Percentiles rank a stretch among this genome's conserved stretches.
These are phyloP conservation scores for Haplosporangium gracile DNA, from an alignment of 192 early-diverging fungal species.

Conservation along the genomic window DNA sequence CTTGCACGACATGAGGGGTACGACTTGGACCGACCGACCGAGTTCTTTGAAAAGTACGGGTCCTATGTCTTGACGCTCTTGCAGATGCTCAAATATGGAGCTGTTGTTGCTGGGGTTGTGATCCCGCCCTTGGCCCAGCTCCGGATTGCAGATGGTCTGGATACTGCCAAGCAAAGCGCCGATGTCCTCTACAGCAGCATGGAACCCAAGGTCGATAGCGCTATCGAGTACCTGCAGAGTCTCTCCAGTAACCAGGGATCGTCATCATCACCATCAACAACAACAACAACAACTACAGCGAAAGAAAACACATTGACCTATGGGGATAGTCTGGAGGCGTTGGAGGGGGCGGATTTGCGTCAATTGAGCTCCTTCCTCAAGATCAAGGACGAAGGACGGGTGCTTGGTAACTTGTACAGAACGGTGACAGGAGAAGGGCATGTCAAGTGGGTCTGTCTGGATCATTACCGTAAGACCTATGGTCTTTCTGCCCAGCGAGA, in stretches of 20 bases:
- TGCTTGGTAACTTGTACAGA: constrained; percentile 23
- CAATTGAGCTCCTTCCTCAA: constrained; percentile 16
- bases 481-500: neutral
- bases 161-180: neutral
- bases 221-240: constrained; percentile 1
- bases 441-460: constrained; percentile 39
- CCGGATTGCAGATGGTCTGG: constrained; percentile 2
- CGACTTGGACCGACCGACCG: constrained; percentile 20
- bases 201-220: neutral
- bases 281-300: neutral
- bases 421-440: constrained; percentile 25
- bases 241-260: neutral
- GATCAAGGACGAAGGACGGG: constrained; percentile 10
- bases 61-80: constrained; percentile 10
- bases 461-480: constrained; percentile 26
- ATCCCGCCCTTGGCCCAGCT: constrained; percentile 8
- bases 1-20: constrained; percentile 31
- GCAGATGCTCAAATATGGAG: constrained; percentile 12
- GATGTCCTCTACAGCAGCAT: neutral
- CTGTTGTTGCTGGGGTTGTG: constrained; percentile 9
- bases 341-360: constrained; percentile 21
- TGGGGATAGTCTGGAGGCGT: neutral
- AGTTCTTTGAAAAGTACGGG: constrained; percentile 43
- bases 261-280: neutral
- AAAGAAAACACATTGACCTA: neutral